Evolutionary conservation across 139 green algal species (phyloP).

Genomic region (Coccomyxa sp.): DNA sequence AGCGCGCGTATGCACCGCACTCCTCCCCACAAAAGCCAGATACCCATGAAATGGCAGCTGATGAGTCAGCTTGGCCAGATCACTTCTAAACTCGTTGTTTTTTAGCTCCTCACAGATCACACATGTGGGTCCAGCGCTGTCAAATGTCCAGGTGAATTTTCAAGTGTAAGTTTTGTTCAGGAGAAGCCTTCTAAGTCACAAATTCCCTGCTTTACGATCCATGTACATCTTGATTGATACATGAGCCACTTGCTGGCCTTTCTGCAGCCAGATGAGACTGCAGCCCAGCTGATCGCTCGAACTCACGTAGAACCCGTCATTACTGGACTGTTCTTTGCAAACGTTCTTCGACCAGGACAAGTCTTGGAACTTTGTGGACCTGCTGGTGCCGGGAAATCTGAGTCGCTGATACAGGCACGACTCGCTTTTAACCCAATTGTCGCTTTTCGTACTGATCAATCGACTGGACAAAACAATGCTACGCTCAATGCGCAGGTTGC

Average conservation of each 20-base stretch:
- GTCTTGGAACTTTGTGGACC: slow-evolving; percentile 24
- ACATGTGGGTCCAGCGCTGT: too few relatives aligned
- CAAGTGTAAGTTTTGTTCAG: too few relatives aligned
- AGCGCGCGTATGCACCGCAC: too few relatives aligned
- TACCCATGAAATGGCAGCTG: too few relatives aligned
- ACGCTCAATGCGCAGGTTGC: neutral
- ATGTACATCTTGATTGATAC: neutral
- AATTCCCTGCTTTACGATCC: too few relatives aligned
- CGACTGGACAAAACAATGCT: neutral
- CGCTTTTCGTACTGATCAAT: neutral
- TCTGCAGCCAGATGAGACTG: slow-evolving; percentile 31
- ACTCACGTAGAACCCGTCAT: slow-evolving; percentile 16
- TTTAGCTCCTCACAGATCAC: too few relatives aligned
- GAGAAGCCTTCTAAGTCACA: too few relatives aligned
- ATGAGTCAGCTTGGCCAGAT: too few relatives aligned
- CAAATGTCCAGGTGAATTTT: too few relatives aligned
- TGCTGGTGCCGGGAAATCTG: slow-evolving; percentile 22
- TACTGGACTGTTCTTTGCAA: slow-evolving; percentile 22
- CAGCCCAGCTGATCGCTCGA: slow-evolving; percentile 17
- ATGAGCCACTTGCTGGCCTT: neutral
- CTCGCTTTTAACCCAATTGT: neutral
- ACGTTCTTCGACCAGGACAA: slow-evolving; percentile 14
- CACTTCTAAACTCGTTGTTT: too few relatives aligned
- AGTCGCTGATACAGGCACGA: slow-evolving; percentile 22
- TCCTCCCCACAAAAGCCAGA: too few relatives aligned